Evolutionary conservation across 1,284 basidiomycete genomes (phyloP).

Genomic region (Phellopilus nigrolimitatus): DNA sequence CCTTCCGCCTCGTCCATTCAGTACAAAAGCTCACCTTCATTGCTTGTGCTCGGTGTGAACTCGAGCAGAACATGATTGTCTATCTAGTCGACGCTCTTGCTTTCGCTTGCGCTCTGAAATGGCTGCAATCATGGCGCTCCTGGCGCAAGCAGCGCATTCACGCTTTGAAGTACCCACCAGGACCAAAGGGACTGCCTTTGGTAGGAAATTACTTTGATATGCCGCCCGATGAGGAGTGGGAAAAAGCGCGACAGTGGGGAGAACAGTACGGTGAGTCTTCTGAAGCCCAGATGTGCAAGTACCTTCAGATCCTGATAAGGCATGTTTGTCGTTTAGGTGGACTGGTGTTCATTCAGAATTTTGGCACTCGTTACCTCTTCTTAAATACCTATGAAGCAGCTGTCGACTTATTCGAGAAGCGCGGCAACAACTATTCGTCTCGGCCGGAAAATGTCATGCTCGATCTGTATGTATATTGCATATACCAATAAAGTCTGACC

Average conservation of each 20-base stretch:
- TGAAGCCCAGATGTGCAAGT: not conserved
- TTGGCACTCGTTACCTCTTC: slow-evolving; percentile 10
- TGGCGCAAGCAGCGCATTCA: not conserved
- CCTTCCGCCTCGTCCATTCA: no score
- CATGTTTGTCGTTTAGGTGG: not conserved
- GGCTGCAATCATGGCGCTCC: not conserved
- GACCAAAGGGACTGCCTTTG: slow-evolving; percentile 36
- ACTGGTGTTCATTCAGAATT: slow-evolving; percentile 7
- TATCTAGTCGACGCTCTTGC: not conserved
- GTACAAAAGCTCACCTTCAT: no score
- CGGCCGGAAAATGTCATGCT: slow-evolving; percentile 8
- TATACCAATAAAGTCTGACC: not conserved
- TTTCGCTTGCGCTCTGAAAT: not conserved
- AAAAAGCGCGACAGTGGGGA: slow-evolving; percentile 38
- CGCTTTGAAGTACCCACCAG: slow-evolving; percentile 23
- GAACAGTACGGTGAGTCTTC: slow-evolving; percentile 35
- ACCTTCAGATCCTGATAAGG: not conserved
- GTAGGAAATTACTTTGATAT: slow-evolving; percentile 42
- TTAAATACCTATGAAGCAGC: slow-evolving; percentile 15
- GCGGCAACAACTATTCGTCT: slow-evolving; percentile 10
- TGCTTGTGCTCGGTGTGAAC: no score
- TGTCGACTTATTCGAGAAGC: slow-evolving; percentile 15
- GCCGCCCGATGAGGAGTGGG: slow-evolving; percentile 37
- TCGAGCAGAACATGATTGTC: no score
- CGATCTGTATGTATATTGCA: slow-evolving; percentile 7